Conservation (phyloP, 768 basidiomycete genomes). For the Suillus sp. region DNA sequence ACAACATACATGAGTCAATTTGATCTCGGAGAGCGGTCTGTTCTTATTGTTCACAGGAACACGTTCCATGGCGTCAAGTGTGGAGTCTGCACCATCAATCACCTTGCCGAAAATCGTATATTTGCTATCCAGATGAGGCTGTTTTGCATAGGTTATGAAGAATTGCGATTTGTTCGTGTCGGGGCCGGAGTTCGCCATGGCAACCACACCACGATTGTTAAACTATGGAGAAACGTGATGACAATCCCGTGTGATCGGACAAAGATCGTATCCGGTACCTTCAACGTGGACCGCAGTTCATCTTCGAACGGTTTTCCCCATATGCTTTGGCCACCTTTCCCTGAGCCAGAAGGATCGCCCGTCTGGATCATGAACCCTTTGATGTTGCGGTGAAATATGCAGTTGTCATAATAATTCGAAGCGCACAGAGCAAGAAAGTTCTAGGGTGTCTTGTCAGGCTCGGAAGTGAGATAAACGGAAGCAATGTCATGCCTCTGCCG, state of each 20-base stretch:
- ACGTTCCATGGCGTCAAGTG: conserved; percentile 91
- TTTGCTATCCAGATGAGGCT: conserved; percentile 91
- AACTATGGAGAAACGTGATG: conserved; percentile 55
- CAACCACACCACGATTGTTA: conserved; percentile 90
- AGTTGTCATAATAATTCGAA: conserved; percentile 81
- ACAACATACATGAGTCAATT: conserved; percentile 68
- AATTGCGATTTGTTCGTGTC: conserved; percentile 94
- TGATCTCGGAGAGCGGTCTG: conserved; percentile 84
- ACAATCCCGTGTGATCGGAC: not conserved
- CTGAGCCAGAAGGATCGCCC: conserved; percentile 85
- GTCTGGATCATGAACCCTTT: conserved; percentile 96
- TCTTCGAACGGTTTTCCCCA: conserved; percentile 93
- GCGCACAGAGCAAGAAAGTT: conserved; percentile 96
- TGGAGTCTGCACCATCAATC: conserved; percentile 96
- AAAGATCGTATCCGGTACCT: conserved; percentile 49
- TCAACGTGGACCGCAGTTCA: conserved; percentile 91
- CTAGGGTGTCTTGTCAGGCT: conserved; percentile 43
- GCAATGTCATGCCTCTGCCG: conserved; percentile 74
- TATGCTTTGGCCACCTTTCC: conserved; percentile 96
- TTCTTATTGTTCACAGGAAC: conserved; percentile 91
- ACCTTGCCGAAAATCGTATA: conserved; percentile 96
- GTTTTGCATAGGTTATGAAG: conserved; percentile 90
- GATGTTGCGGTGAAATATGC: conserved; percentile 93
- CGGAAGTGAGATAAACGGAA: not conserved
- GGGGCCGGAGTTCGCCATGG: conserved; percentile 97